A percentile compares a stretch with the other conserved stretches of the same genome.
Conservation (phyloP, 345 rosid genomes). For the Citrus hindsii region DNA sequence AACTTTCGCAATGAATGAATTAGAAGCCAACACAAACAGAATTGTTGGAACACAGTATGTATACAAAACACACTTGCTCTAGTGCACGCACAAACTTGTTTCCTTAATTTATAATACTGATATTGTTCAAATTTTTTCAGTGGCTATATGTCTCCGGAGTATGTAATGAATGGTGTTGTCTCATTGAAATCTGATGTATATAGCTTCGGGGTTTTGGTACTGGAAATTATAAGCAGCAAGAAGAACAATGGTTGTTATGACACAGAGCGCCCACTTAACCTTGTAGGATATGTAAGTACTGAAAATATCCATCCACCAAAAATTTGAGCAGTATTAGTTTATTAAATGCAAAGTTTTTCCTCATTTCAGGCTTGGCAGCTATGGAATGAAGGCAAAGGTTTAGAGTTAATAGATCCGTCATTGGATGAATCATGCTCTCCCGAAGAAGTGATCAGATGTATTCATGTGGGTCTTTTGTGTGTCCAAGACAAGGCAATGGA, state of each 20-base stretch:
- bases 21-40: too few species aligned
- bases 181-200: not conserved
- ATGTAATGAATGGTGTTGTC: not conserved
- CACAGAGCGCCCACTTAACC: constrained; percentile 4
- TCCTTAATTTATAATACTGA: not conserved
- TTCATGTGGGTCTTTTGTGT: constrained; percentile 14
- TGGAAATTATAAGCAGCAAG: constrained; percentile 12
- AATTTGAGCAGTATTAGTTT: not conserved
- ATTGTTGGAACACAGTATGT: not conserved
- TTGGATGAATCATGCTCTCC: not conserved
- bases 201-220: constrained; percentile 15
- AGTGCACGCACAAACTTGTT: not conserved
- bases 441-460: not conserved
- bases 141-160: constrained; percentile 16
- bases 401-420: constrained; percentile 4
- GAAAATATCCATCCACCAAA: not conserved
- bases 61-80: too few species aligned
- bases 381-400: not conserved
- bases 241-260: constrained; percentile 3
- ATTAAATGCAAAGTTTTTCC: not conserved
- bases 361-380: constrained; percentile 17
- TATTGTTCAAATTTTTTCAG: not conserved
- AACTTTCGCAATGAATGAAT: too few species aligned
- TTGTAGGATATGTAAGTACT: constrained; percentile 18
- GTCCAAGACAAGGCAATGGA: not conserved